Conservation (phyloP, 2,329 filamentous ascomycete species). For the Plectosphaerella plurivora region DNA sequence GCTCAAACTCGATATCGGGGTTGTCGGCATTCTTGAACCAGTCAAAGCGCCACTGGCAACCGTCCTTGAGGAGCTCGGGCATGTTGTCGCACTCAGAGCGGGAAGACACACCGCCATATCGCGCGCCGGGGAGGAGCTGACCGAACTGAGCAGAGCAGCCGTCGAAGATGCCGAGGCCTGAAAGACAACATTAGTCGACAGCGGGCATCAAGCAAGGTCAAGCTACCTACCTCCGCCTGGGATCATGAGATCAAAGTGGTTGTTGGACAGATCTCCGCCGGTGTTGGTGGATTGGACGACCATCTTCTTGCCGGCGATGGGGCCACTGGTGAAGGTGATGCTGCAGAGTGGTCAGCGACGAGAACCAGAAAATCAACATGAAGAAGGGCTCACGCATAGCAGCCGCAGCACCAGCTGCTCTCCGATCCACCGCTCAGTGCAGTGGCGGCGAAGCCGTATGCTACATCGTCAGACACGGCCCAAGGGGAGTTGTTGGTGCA, state of each 20-base stretch:
- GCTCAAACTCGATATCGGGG: slow-evolving; percentile 46
- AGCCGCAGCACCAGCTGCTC: slow-evolving; percentile 61
- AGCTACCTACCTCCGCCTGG: slow-evolving; percentile 43
- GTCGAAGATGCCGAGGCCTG: slow-evolving; percentile 42
- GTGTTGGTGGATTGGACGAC: slow-evolving; percentile 62
- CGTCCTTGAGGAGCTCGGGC: slow-evolving; percentile 46
- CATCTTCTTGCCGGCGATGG: slow-evolving; percentile 56
- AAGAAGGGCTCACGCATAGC: slow-evolving; percentile 43
- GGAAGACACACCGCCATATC: slow-evolving; percentile 52
- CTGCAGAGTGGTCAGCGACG: slow-evolving; percentile 25
- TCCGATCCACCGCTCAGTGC: slow-evolving; percentile 51
- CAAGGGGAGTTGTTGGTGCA: slow-evolving; percentile 61
- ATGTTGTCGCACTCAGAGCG: slow-evolving; percentile 46
- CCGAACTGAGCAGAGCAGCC: slow-evolving; percentile 46
- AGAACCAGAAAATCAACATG: not conserved
- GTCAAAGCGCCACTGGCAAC: slow-evolving; percentile 60
- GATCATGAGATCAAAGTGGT: slow-evolving; percentile 56
- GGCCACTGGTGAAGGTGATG: slow-evolving; percentile 46
- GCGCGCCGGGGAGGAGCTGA: slow-evolving; percentile 32
- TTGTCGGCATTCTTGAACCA: slow-evolving; percentile 58
- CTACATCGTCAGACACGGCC: slow-evolving; percentile 51
- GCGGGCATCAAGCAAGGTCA: not conserved
- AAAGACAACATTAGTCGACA: slow-evolving; percentile 2
- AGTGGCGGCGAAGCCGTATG: slow-evolving; percentile 63
- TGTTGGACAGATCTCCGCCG: slow-evolving; percentile 48